Evolutionary conservation across 2,329 filamentous ascomycete species (phyloP).

Genomic region (Scedosporium apiospermum): DNA sequence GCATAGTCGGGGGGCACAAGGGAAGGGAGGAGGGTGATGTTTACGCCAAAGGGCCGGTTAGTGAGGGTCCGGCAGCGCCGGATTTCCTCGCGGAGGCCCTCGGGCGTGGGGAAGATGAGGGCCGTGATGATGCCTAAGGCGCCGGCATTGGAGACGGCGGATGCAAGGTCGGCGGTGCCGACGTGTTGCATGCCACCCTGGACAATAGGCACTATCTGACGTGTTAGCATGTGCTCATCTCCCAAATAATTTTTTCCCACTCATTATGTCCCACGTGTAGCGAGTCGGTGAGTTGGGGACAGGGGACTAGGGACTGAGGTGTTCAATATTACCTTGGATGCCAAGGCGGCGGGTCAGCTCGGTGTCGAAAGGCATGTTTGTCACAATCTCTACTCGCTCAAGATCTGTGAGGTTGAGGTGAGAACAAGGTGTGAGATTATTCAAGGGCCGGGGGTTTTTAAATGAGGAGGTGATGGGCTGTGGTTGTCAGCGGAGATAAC

Average conservation of each 20-base stretch:
- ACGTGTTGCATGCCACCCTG: conserved; percentile 86
- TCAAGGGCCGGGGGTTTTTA: neutral
- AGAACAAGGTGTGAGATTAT: neutral
- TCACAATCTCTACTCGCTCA: conserved; percentile 1
- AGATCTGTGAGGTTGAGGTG: neutral
- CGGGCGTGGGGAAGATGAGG: conserved; percentile 85
- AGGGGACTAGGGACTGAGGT: neutral
- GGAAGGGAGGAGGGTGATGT: conserved; percentile 86
- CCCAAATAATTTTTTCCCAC: no score
- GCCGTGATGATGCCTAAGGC: conserved; percentile 76
- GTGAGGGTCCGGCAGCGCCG: conserved; percentile 74
- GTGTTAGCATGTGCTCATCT: neutral
- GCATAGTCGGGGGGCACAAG: conserved; percentile 85
- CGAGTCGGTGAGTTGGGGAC: neutral
- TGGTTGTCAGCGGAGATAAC: neutral
- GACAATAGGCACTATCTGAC: conserved; percentile 58
- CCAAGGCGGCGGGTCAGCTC: conserved; percentile 48
- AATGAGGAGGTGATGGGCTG: neutral
- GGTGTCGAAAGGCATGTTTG: conserved; percentile 46
- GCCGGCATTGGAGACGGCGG: conserved; percentile 72
- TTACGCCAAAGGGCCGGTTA: conserved; percentile 76
- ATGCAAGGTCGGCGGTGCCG: conserved; percentile 69
- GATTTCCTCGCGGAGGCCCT: conserved; percentile 90
- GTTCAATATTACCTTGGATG: conserved; percentile 32
- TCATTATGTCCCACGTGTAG: no score